phyloP scores from a whole-genome alignment of 1,284 basidiomycete genomes.

The Xerocomus amazonicus region DNA sequence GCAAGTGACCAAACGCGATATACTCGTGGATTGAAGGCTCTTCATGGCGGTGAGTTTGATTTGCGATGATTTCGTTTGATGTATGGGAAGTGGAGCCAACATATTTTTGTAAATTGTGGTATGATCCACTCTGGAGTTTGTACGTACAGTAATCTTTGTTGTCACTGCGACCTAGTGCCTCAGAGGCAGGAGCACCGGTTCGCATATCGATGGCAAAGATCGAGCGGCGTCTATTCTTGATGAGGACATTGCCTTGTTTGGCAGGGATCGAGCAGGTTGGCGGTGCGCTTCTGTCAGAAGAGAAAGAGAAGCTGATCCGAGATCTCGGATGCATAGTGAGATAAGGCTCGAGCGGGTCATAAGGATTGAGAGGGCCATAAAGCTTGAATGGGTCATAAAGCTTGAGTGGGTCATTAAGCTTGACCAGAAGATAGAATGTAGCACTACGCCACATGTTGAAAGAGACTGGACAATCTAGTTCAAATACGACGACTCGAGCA shows the following conservation, averaged over 20 bases:
- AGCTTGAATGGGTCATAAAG: background rate
- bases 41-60: background rate
- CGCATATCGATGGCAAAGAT: slow-evolving; percentile 34
- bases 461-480: slow-evolving; percentile 38
- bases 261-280: slow-evolving; percentile 31
- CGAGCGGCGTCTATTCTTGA: slow-evolving; percentile 11
- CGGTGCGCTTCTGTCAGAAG: slow-evolving; percentile 24
- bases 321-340: background rate
- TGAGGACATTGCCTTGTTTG: background rate
- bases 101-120: background rate
- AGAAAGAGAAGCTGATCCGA: slow-evolving; percentile 30
- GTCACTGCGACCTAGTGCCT: background rate
- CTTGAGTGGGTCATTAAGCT: background rate
- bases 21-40: background rate
- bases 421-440: slow-evolving; percentile 39
- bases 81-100: background rate
- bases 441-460: slow-evolving; percentile 44
- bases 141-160: background rate
- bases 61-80: background rate
- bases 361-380: no score
- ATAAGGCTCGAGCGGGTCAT: background rate
- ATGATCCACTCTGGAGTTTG: background rate
- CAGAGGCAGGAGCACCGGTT: background rate
- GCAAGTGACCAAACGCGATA: background rate
- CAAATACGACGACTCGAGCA: slow-evolving; percentile 41